A percentile compares a stretch with the other conserved stretches of the same genome.
These are phyloP conservation scores for Wickerhamomyces sp. DNA, from an alignment of 1,139 yeast species.

Conservation along the genomic window DNA sequence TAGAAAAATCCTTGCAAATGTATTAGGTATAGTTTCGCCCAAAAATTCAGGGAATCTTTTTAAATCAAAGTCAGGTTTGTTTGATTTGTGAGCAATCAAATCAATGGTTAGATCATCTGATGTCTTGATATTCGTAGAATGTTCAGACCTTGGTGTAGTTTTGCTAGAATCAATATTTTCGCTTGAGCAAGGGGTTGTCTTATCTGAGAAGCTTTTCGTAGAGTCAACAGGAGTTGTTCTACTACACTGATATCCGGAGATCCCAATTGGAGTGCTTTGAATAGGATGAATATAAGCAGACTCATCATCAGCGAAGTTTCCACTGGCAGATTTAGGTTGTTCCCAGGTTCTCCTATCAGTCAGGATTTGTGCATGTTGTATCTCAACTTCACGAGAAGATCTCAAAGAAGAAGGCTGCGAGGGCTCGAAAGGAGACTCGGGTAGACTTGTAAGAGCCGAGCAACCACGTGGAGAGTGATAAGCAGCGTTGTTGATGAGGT, in stretches of 20 bases:
- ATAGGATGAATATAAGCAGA: too few species aligned
- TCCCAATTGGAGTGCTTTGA: too few species aligned
- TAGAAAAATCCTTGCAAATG: constrained; percentile 14
- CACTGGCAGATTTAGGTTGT: too few species aligned
- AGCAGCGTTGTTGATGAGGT: neutral
- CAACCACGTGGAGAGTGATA: neutral
- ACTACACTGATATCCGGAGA: too few species aligned
- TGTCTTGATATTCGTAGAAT: too few species aligned
- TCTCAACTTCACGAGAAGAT: neutral
- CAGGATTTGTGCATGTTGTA: neutral
- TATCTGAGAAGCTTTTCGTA: neutral
- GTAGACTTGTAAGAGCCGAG: neutral
- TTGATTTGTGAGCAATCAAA: constrained; percentile 11
- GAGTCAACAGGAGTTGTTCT: neutral
- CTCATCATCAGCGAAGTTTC: too few species aligned
- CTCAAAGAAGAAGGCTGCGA: neutral
- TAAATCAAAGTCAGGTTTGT: constrained; percentile 10
- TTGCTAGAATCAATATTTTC: neutral
- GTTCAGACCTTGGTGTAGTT: neutral
- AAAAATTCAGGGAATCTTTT: constrained; percentile 11
- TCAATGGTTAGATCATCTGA: constrained; percentile 2
- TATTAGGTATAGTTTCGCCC: constrained; percentile 15
- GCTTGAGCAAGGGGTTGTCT: neutral
- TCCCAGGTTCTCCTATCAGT: too few species aligned
- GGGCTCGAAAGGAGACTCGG: too few species aligned